These are phyloP conservation scores for Dissoconium aciculare DNA, from an alignment of 2,329 filamentous ascomycete species.

Conservation along the genomic window DNA sequence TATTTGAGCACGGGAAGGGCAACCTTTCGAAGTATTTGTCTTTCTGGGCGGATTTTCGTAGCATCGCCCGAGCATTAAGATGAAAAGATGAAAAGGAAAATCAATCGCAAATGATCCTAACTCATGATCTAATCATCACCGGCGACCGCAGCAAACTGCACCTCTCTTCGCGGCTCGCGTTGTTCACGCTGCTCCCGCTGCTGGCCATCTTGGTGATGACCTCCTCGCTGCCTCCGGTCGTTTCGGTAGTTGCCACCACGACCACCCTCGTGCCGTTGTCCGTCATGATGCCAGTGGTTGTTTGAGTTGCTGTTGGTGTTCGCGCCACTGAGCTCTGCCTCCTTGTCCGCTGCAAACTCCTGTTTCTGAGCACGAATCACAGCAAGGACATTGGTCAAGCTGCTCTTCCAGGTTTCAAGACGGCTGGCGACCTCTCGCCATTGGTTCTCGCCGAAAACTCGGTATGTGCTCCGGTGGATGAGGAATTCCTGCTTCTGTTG, in stretches of 20 bases:
- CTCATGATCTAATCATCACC: not conserved
- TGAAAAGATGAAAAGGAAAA: too few species aligned
- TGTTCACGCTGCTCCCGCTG: not conserved
- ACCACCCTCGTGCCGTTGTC: not conserved
- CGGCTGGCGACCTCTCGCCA: constrained; percentile 88
- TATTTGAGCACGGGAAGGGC: too few species aligned
- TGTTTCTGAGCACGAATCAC: constrained; percentile 70
- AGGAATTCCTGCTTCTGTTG: constrained; percentile 88
- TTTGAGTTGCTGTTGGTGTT: not conserved
- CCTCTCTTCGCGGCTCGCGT: not conserved
- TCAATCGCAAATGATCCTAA: too few species aligned
- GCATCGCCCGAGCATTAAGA: too few species aligned
- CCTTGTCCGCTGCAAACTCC: constrained; percentile 60
- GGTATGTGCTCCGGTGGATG: constrained; percentile 89
- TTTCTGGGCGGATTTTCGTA: too few species aligned
- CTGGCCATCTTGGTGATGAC: constrained; percentile 1
- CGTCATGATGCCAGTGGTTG: not conserved
- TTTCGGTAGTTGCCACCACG: not conserved
- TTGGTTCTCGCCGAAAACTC: constrained; percentile 94
- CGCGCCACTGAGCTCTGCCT: constrained; percentile 46
- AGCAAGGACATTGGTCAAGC: constrained; percentile 60
- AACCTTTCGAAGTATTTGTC: too few species aligned
- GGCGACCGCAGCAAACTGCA: not conserved
- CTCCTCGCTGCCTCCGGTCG: not conserved
- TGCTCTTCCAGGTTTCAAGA: constrained; percentile 80